phyloP scores from a whole-genome alignment of 108 stramenopile species.

The Aurantiochytrium sp. region DNA sequence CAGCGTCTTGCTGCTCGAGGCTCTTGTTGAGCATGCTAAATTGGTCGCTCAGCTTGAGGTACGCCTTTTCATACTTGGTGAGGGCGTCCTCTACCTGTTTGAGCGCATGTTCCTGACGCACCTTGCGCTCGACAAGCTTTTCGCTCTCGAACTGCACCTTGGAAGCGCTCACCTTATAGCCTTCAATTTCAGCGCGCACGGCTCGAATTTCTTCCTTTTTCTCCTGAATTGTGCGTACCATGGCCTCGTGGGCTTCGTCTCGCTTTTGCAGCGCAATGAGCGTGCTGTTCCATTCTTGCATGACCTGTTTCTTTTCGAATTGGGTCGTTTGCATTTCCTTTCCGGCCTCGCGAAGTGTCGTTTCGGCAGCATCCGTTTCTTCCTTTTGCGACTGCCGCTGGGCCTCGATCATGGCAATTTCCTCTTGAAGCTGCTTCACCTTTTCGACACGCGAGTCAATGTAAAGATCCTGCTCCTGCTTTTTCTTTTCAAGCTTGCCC shows the following conservation, averaged over 20 bases:
- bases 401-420: constrained; percentile 51
- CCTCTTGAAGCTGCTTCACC: constrained; percentile 51
- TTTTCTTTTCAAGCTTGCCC: constrained; percentile 55
- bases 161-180: constrained; percentile 43
- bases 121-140: constrained; percentile 30
- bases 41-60: constrained; percentile 20
- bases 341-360: constrained; percentile 61
- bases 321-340: constrained; percentile 60
- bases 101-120: constrained; percentile 56
- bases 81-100: constrained; percentile 46
- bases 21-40: constrained; percentile 53
- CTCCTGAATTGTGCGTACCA: constrained; percentile 47
- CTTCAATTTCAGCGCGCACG: constrained; percentile 39
- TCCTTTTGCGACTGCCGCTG: constrained; percentile 48
- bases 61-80: constrained; percentile 43
- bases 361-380: constrained; percentile 56
- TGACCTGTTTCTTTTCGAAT: constrained; percentile 66
- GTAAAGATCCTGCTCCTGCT: constrained; percentile 62
- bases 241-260: constrained; percentile 68
- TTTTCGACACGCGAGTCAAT: constrained; percentile 63
- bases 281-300: constrained; percentile 69
- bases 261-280: constrained; percentile 57
- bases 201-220: constrained; percentile 51
- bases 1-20: constrained; percentile 55
- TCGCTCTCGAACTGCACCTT: constrained; percentile 49